Conservation (phyloP, 768 basidiomycete genomes). For the Botryobasidium botryosum region DNA sequence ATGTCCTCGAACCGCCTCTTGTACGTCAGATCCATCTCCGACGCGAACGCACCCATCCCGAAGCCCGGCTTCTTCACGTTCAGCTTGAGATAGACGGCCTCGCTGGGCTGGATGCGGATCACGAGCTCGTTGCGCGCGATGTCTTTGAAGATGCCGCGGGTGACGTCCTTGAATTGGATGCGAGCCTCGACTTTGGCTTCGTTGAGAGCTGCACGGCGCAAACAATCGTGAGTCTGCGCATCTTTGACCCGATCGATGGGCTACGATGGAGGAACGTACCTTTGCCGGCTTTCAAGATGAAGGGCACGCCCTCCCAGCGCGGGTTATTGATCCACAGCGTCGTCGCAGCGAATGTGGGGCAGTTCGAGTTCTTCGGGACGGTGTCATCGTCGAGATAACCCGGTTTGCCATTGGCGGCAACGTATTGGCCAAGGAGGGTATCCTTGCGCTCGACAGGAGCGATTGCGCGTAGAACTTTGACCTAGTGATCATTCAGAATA, state of each 20-base stretch:
- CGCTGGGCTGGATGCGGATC: slow-evolving; percentile 88
- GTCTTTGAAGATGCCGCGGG: slow-evolving; percentile 90
- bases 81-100: slow-evolving; percentile 93
- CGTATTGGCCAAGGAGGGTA: slow-evolving; percentile 88
- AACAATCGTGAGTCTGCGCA: background rate
- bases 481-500: slow-evolving; percentile 29
- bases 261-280: slow-evolving; percentile 30
- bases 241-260: slow-evolving; percentile 3
- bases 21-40: slow-evolving; percentile 98
- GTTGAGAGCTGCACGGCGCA: slow-evolving; percentile 54
- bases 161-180: slow-evolving; percentile 96
- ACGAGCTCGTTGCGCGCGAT: slow-evolving; percentile 95
- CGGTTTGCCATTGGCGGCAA: slow-evolving; percentile 77
- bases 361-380: slow-evolving; percentile 79
- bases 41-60: slow-evolving; percentile 75
- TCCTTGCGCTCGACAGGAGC: slow-evolving; percentile 62
- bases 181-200: slow-evolving; percentile 98
- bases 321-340: slow-evolving; percentile 88
- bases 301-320: slow-evolving; percentile 97
- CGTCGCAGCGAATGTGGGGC: slow-evolving; percentile 87
- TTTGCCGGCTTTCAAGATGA: slow-evolving; percentile 97
- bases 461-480: slow-evolving; percentile 89
- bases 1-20: slow-evolving; percentile 82
- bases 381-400: slow-evolving; percentile 97
- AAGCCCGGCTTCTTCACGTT: slow-evolving; percentile 92